Evolutionary conservation across 2,329 filamentous ascomycete genomes (phyloP).

Genomic region (Neoscytalidium dimidiatum): DNA sequence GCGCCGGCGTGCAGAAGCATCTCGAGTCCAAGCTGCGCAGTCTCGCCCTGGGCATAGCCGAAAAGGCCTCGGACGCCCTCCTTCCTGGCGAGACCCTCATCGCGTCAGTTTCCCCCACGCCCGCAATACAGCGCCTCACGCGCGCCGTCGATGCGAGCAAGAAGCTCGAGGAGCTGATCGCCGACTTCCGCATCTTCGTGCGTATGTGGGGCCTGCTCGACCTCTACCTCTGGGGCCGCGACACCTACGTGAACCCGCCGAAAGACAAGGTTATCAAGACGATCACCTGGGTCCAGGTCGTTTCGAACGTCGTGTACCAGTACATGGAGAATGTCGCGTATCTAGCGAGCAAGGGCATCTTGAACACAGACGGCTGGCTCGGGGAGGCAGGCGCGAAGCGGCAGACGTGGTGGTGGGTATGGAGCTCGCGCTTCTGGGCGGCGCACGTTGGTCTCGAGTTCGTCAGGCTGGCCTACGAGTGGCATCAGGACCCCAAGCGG

Average conservation of each 20-base stretch:
- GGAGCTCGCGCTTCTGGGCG: constrained; percentile 80
- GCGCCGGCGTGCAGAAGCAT: constrained; percentile 40
- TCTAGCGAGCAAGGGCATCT: constrained; percentile 70
- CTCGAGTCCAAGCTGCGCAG: constrained; percentile 37
- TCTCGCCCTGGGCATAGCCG: constrained; percentile 36
- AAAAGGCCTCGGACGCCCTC: constrained; percentile 40
- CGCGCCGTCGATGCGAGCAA: constrained; percentile 36
- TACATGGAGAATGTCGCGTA: constrained; percentile 81
- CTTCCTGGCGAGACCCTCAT: constrained; percentile 45
- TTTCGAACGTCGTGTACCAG: constrained; percentile 71
- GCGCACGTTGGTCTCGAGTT: constrained; percentile 77
- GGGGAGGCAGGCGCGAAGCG: constrained; percentile 48
- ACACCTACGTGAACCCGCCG: constrained; percentile 33
- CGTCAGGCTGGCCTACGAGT: constrained; percentile 56
- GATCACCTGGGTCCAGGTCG: constrained; percentile 69
- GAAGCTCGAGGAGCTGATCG: constrained; percentile 64
- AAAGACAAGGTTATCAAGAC: constrained; percentile 31
- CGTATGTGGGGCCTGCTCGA: constrained; percentile 77
- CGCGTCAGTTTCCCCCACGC: constrained; percentile 38
- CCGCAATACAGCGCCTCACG: constrained; percentile 33
- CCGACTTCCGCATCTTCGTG: constrained; percentile 71
- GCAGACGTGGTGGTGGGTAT: constrained; percentile 64
- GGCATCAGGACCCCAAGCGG: constrained; percentile 34
- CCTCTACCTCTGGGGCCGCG: constrained; percentile 68
- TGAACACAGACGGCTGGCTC: constrained; percentile 51